Percentiles rank a stretch among this genome's conserved stretches.
Conservation (phyloP, 768 basidiomycete genomes). For the Coprinellus micaceus region DNA sequence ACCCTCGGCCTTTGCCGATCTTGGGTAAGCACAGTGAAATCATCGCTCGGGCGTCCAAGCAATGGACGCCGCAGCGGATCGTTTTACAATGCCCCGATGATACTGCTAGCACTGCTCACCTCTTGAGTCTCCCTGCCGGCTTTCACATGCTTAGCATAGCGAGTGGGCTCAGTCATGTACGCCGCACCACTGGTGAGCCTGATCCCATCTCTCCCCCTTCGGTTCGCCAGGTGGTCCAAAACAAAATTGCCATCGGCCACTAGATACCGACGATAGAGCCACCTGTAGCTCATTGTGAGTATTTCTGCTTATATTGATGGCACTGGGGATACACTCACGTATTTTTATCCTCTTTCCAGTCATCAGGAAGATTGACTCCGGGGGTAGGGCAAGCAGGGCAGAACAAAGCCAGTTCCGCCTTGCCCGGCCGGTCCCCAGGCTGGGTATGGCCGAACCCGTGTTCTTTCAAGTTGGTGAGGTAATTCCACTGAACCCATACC, state of each 20-base stretch:
- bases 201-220: neutral
- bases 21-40: no score
- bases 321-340: neutral
- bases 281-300: neutral
- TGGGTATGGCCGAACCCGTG: constrained; percentile 14
- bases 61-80: no score
- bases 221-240: neutral
- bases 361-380: constrained; percentile 19
- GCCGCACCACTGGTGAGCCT: neutral
- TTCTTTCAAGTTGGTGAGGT: constrained; percentile 13
- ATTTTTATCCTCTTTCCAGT: constrained; percentile 14
- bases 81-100: no score
- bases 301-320: neutral
- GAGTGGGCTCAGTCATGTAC: neutral
- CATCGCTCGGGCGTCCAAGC: no score
- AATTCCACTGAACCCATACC: neutral
- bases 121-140: neutral
- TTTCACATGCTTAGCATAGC: neutral
- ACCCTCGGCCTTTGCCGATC: no score
- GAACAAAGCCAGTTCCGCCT: constrained; percentile 6
- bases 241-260: neutral
- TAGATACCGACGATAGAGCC: neutral
- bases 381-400: constrained; percentile 27
- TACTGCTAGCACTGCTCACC: no score
- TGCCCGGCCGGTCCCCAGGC: neutral